phyloP scores from a whole-genome alignment of 2,329 filamentous ascomycete species.

The Didymosphaeria variabile region DNA sequence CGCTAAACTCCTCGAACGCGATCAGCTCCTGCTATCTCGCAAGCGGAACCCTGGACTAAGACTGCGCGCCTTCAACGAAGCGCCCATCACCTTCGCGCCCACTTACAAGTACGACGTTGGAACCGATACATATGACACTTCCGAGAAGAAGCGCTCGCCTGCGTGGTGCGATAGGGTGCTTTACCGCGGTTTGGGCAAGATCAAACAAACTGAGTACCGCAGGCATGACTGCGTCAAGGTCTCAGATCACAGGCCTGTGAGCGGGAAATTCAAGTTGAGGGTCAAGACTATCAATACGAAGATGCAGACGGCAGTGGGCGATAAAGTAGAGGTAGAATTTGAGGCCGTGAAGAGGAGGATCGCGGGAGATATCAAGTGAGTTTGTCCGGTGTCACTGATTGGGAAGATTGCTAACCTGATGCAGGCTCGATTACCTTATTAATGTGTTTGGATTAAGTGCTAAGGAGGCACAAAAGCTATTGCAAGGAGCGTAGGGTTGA shows the following conservation, averaged over 20 bases:
- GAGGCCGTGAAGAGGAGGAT: slow-evolving; percentile 74
- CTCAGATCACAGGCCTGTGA: slow-evolving; percentile 93
- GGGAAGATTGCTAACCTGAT: slow-evolving; percentile 12
- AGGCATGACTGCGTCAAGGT: slow-evolving; percentile 84
- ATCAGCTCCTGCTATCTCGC: slow-evolving; percentile 88
- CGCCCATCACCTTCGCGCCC: slow-evolving; percentile 88
- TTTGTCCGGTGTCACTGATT: slow-evolving; percentile 26
- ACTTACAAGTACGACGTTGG: slow-evolving; percentile 99
- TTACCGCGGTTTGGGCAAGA: slow-evolving; percentile 81
- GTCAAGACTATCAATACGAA: slow-evolving; percentile 82
- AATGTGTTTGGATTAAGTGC: slow-evolving; percentile 67
- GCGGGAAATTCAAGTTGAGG: slow-evolving; percentile 80
- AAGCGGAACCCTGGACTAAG: slow-evolving; percentile 91
- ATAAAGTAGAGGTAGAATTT: slow-evolving; percentile 78
- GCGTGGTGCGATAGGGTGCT: slow-evolving; percentile 96
- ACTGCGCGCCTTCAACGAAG: slow-evolving; percentile 88
- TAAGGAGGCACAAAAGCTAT: slow-evolving; percentile 61
- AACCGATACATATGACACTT: slow-evolving; percentile 91
- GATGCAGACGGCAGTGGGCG: slow-evolving; percentile 72
- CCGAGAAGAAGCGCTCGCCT: slow-evolving; percentile 91
- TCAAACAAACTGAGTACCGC: slow-evolving; percentile 87
- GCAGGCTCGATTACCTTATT: slow-evolving; percentile 70
- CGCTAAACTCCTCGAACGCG: slow-evolving; percentile 85
- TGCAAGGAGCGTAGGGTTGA: slow-evolving; percentile 35
- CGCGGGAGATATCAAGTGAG: slow-evolving; percentile 80